phyloP scores from a whole-genome alignment of 164 flowering plant species.

The Malania oleifera region DNA sequence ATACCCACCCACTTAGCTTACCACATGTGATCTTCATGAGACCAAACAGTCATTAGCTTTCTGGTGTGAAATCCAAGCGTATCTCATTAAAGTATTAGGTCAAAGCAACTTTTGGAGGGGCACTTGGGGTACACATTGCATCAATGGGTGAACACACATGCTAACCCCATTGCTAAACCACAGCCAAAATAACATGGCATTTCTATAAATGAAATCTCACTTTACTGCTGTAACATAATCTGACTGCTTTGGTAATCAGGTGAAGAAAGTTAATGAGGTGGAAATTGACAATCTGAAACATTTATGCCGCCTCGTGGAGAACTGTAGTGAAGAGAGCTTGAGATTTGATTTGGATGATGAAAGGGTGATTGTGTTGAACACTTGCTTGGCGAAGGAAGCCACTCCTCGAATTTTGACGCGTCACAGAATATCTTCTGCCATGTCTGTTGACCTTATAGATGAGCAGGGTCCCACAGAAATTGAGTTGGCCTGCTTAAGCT shows the following conservation, averaged over 20 bases:
- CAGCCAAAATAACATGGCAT: no score
- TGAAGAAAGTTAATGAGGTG: constrained; percentile 67
- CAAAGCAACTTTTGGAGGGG: no score
- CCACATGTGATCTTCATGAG: no score
- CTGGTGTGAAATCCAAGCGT: no score
- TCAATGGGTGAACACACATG: no score
- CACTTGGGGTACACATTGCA: no score
- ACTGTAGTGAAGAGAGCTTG: constrained; percentile 44
- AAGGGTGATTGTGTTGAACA: constrained; percentile 69
- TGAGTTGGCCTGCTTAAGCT: constrained; percentile 20
- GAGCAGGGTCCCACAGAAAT: constrained; percentile 16
- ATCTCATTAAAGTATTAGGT: no score
- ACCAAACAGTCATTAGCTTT: no score
- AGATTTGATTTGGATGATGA: constrained; percentile 92
- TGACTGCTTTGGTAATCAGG: constrained; percentile 50
- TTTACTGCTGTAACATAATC: no score
- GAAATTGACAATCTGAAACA: constrained; percentile 77
- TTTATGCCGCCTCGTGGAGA: constrained; percentile 62
- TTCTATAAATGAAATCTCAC: no score
- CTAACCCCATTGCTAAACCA: no score
- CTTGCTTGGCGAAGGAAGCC: constrained; percentile 56
- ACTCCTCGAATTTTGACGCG: constrained; percentile 72
- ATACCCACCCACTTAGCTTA: no score
- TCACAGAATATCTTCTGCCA: constrained; percentile 79
- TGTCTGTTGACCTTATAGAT: constrained; percentile 58